phyloP scores from a whole-genome alignment of 2,329 filamentous ascomycete genomes.

The Penicillium oxalicum region DNA sequence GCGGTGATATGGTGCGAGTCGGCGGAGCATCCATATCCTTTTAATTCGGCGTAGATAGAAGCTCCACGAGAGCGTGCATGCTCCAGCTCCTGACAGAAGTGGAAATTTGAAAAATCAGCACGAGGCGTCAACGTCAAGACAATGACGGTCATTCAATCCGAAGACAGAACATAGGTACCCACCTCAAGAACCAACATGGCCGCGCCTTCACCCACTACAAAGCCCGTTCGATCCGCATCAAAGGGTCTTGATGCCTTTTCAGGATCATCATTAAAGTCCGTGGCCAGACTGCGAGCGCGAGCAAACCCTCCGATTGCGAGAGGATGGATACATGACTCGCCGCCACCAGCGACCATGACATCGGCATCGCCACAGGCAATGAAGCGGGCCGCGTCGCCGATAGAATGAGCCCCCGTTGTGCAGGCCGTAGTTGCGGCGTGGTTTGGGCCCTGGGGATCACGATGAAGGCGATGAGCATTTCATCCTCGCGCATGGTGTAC shows the following conservation, averaged over 20 bases:
- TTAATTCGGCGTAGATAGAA: slow-evolving; percentile 79
- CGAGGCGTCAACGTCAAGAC: background rate
- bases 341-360: slow-evolving; percentile 92
- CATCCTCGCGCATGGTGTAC: no score
- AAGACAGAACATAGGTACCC: slow-evolving; percentile 4
- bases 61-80: slow-evolving; percentile 77
- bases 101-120: background rate
- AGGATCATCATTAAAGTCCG: slow-evolving; percentile 69
- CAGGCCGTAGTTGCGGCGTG: slow-evolving; percentile 91
- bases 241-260: slow-evolving; percentile 75
- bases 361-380: slow-evolving; percentile 87
- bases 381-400: slow-evolving; percentile 89
- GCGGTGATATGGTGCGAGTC: slow-evolving; percentile 94
- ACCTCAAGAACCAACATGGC: slow-evolving; percentile 80
- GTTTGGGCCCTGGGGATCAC: slow-evolving; percentile 64
- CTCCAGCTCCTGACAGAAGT: slow-evolving; percentile 58
- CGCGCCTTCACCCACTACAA: slow-evolving; percentile 89
- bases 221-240: slow-evolving; percentile 70
- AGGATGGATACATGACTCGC: slow-evolving; percentile 93
- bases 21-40: slow-evolving; percentile 82
- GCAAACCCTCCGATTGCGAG: slow-evolving; percentile 89
- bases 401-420: slow-evolving; percentile 89
- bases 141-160: background rate
- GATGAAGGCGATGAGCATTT: background rate
- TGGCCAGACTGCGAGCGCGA: slow-evolving; percentile 77